Evolutionary conservation across 179 eudicot genomes (phyloP), one percentile per base, ranked within the genome.

Genomic region (Spergularia azorica): DNA sequence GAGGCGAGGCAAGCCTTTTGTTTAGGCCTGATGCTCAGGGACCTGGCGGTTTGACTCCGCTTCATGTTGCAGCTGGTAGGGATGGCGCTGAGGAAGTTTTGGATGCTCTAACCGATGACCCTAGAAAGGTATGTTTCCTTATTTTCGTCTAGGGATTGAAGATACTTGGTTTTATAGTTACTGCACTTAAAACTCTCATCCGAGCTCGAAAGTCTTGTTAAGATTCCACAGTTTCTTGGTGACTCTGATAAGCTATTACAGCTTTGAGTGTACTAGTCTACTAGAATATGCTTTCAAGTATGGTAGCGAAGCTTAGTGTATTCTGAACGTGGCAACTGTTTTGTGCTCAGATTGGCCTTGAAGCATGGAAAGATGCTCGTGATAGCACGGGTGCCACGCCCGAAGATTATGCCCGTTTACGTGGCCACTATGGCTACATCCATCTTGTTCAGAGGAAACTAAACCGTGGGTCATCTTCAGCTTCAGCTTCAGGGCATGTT

Each of bases 11-110:
- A 10, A 80, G 65, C 56, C 80, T 69, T 67, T 65, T 93, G 61
- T 92, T 93, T 80, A 89, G 87, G 76, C 97, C 98, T 12, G 97
- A 93, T 80, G 83, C 76, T 14, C 77, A 20, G 39, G 98, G 97
- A 63, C 95, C 95, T 73, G 97, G 87, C 63, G 95, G 98, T 62
- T 82, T 91, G 87, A 93, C 97, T 64, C 97, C 98, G 32, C 92
- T 93, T 50, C 98, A 93, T 68, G 77, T 90, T 71, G 98, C 97
- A 70, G 93, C 97, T 72, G 83, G 89, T 79, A 81, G 81, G 32
- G 95, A 87, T 73, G 91, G 90, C 62, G 82, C 81, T 60, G 92
- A 89, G 81, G 71, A 79, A 81, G 83, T 91, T 14, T 73, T 93
- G 84, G 93, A 91, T 77, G 97, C 98, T 38, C 77, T 93, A 75